Conservation (phyloP, 768 basidiomycete species). For the Calvatia gigantea region DNA sequence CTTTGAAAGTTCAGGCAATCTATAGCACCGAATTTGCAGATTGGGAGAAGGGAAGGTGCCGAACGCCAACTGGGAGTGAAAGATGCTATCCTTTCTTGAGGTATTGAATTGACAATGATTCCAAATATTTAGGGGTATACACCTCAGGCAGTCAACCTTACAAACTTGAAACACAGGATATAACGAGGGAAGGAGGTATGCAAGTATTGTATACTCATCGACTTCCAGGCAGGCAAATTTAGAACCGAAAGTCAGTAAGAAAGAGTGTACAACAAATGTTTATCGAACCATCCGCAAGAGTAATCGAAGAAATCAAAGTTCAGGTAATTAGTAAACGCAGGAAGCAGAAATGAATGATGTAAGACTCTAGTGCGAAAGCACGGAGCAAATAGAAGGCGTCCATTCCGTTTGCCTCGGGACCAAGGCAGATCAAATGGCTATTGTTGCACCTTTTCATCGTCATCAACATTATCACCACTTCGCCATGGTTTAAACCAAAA, state of each 20-base stretch:
- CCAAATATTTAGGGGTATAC: too few species aligned
- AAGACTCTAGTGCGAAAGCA: background rate
- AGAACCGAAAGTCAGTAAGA: background rate
- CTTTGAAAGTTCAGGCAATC: too few species aligned
- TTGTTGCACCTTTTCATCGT: background rate
- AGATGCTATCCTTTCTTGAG: too few species aligned
- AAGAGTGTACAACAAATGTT: slow-evolving; percentile 7
- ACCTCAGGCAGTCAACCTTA: too few species aligned
- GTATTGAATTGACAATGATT: too few species aligned
- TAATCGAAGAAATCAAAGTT: background rate
- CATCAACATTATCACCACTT: too few species aligned
- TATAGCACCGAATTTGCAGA: too few species aligned
- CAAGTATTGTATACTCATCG: background rate
- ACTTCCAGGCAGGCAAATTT: background rate
- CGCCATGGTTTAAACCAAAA: slow-evolving; percentile 31
- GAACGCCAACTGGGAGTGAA: too few species aligned
- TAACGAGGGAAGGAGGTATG: slow-evolving; percentile 7
- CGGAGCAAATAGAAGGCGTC: background rate
- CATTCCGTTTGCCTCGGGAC: background rate
- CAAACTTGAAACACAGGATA: background rate
- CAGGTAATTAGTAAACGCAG: slow-evolving; percentile 4
- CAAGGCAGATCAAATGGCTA: background rate
- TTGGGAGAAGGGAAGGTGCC: too few species aligned
- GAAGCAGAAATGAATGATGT: background rate
- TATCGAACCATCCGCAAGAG: background rate